Evolutionary conservation across 2,329 filamentous ascomycete genomes (phyloP).

Genomic region (Parastagonospora nodorum): DNA sequence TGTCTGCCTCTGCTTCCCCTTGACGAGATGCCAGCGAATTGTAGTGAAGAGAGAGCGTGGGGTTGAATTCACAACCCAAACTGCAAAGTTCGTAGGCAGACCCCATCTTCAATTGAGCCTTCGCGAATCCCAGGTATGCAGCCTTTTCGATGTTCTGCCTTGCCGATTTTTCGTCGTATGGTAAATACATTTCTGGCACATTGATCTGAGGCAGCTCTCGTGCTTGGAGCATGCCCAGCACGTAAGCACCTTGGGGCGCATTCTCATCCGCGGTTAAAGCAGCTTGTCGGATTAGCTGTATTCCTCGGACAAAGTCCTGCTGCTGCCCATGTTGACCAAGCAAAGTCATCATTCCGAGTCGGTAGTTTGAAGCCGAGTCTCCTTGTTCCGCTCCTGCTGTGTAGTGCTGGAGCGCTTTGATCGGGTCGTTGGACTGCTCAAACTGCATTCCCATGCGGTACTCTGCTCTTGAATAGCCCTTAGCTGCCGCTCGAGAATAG

Average conservation of each 20-base stretch:
- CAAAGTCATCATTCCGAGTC: constrained; percentile 96
- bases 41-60: constrained; percentile 90
- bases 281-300: constrained; percentile 82
- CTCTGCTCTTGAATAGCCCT: constrained; percentile 85
- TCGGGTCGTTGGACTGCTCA: constrained; percentile 89
- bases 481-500: constrained; percentile 83
- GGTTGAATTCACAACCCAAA: constrained; percentile 92
- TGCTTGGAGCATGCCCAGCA: constrained; percentile 92
- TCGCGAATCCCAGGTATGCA: constrained; percentile 92
- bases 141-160: constrained; percentile 94
- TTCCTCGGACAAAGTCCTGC: constrained; percentile 76
- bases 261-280: constrained; percentile 93
- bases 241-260: constrained; percentile 92
- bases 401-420: constrained; percentile 91
- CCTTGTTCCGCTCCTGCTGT: constrained; percentile 76
- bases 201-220: constrained; percentile 89
- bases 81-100: constrained; percentile 94
- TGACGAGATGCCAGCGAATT: constrained; percentile 91
- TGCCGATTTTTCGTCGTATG: constrained; percentile 73
- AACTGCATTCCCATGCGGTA: constrained; percentile 99
- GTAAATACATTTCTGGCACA: constrained; percentile 73
- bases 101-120: constrained; percentile 96
- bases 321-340: constrained; percentile 89
- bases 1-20: constrained; percentile 89
- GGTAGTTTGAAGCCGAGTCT: constrained; percentile 85